Percentiles rank a stretch among this genome's conserved stretches.
Evolutionary conservation across 2,329 filamentous ascomycete genomes (phyloP).

Genomic region (Cryphonectria parasitica): DNA sequence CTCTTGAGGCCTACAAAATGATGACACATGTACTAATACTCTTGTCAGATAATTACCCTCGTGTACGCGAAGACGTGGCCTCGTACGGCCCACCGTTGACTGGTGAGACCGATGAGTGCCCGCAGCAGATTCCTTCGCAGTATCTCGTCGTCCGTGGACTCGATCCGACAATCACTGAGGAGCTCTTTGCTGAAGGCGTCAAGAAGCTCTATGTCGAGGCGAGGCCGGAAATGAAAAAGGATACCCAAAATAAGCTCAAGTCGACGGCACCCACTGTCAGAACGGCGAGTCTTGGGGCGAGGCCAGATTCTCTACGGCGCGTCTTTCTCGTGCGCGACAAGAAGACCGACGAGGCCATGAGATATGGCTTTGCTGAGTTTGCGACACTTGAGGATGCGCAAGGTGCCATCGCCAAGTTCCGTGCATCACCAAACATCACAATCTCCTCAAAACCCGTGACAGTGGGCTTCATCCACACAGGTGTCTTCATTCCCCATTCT

Average conservation of each 20-base stretch:
- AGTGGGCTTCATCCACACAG: conserved; percentile 79
- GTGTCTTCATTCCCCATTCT: conserved; percentile 78
- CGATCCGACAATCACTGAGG: conserved; percentile 71
- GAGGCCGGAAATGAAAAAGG: conserved; percentile 48
- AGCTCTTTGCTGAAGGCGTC: conserved; percentile 72
- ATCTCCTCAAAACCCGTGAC: conserved; percentile 74
- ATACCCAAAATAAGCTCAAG: conserved; percentile 56
- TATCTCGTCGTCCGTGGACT: conserved; percentile 77
- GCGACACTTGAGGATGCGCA: conserved; percentile 75
- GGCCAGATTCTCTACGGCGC: conserved; percentile 73
- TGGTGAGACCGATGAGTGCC: conserved; percentile 48
- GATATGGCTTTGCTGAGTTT: conserved; percentile 86
- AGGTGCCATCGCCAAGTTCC: conserved; percentile 73
- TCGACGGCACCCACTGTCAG: conserved; percentile 61
- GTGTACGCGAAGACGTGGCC: conserved; percentile 30
- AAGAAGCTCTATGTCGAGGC: conserved; percentile 69
- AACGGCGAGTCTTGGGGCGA: conserved; percentile 68
- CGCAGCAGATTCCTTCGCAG: conserved; percentile 65
- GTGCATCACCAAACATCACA: conserved; percentile 74
- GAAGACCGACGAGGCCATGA: conserved; percentile 71
- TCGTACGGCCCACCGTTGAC: conserved; percentile 43
- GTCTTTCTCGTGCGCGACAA: conserved; percentile 78
- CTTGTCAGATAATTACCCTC: conserved; percentile 28
- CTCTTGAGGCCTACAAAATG: neutral
- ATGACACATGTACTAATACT: neutral